These are phyloP conservation scores for Cenchrus purpureus DNA, from an alignment of 176 grass and related monocot species.

Conservation along the genomic window DNA sequence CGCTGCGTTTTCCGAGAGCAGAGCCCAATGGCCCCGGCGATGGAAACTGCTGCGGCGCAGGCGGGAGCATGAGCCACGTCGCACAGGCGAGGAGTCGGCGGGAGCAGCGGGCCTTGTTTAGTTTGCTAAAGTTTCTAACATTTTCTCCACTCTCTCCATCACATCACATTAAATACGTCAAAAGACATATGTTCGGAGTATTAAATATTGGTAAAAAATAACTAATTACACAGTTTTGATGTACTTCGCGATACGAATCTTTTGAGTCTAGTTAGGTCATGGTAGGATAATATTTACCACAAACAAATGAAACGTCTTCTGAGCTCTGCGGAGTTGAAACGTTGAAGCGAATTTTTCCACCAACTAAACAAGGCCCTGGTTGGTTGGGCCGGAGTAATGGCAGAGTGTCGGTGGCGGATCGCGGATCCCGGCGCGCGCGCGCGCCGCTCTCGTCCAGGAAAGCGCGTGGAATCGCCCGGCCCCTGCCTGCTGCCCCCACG, in stretches of 20 bases:
- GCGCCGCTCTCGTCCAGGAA: background rate
- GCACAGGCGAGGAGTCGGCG: background rate
- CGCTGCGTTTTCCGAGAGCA: background rate
- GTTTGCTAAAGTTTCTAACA: too few relatives aligned
- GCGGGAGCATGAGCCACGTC: background rate
- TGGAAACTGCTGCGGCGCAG: constrained; percentile 1
- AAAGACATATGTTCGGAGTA: too few relatives aligned
- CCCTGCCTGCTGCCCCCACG: background rate
- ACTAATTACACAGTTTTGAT: too few relatives aligned
- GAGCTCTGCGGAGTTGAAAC: too few relatives aligned
- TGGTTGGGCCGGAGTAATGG: background rate
- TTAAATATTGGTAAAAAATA: too few relatives aligned
- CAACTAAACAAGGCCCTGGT: background rate
- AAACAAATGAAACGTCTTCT: too few relatives aligned
- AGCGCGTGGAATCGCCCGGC: constrained; percentile 7
- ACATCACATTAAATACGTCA: too few relatives aligned
- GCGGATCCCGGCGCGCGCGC: background rate
- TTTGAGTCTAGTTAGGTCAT: too few relatives aligned
- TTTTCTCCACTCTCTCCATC: too few relatives aligned
- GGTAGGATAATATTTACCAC: too few relatives aligned
- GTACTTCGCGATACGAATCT: too few relatives aligned
- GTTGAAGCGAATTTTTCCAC: too few relatives aligned
- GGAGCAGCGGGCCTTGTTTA: background rate
- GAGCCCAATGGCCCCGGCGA: background rate
- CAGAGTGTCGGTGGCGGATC: constrained; percentile 27